A percentile compares a stretch with the other conserved stretches of the same genome.
phyloP scores from a whole-genome alignment of 441 rosid species.

The Flueggea neowawraea region DNA sequence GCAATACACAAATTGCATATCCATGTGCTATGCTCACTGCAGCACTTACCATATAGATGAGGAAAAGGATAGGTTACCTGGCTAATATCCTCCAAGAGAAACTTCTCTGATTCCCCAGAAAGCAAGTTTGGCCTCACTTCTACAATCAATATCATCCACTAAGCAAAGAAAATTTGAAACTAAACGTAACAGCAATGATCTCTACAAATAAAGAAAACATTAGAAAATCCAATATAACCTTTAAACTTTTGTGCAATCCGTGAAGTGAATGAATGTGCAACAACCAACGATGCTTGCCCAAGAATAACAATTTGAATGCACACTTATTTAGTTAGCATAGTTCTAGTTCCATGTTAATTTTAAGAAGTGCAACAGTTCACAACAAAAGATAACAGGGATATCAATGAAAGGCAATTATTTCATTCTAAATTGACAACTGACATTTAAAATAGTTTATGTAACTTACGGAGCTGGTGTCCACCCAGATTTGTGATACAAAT shows the following conservation, averaged over 20 bases:
- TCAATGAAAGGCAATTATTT: background rate
- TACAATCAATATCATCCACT: constrained; percentile 74
- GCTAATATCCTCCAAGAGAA: constrained; percentile 55
- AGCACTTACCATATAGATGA: background rate
- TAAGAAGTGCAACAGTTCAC: too few species aligned
- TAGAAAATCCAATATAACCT: too few species aligned
- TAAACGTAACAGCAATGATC: background rate
- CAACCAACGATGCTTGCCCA: too few species aligned
- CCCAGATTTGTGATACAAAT: constrained; percentile 83
- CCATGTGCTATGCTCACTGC: background rate
- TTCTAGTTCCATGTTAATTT: too few species aligned
- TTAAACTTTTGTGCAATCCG: too few species aligned
- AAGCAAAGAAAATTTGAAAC: constrained; percentile 6
- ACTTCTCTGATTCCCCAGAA: constrained; percentile 78
- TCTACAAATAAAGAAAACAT: background rate
- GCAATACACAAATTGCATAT: too few species aligned
- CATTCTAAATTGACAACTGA: background rate
- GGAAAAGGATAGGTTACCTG: constrained; percentile 37
- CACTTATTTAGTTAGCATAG: too few species aligned
- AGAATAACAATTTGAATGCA: too few species aligned
- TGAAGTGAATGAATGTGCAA: too few species aligned
- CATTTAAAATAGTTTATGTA: background rate
- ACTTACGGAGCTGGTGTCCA: constrained; percentile 64
- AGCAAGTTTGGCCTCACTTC: constrained; percentile 85
- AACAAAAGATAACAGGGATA: background rate